Evolutionary conservation across 176 grass and related monocot genomes (phyloP), one percentile per base, ranked within the genome.

Genomic region (Cymbopogon citratus): DNA sequence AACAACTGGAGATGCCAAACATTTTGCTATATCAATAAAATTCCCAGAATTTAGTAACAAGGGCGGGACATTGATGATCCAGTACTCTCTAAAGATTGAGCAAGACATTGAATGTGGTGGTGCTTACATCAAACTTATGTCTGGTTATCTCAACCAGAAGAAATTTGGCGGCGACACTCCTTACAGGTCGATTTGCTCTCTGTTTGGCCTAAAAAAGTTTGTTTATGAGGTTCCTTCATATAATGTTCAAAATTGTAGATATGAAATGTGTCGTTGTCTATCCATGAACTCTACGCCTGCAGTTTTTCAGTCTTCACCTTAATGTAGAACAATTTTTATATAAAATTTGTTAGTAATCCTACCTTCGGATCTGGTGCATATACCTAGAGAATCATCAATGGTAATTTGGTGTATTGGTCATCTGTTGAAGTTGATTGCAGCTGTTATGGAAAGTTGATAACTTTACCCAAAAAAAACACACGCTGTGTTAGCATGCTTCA

Each of bases 81-180:
- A 97, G 69, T 97, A 93, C 74, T 97, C 94, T 7, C 78, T 97
- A 67, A 97, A 92, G 70, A 81, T 93, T 81, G 91, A 97, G 57
- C 94, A 97, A 85, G 89, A 97, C 15, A 91, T 97, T 56, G 94
- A 97, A 82, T 97, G 94, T 72, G 94, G 94, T 8, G 94, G 91
- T 54, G 94, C 86, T 76, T 97, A 97, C 62, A 93, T 97, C 74
- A 97, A 97, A 80, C 94, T 97, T 71, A 85, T 91, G 83, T 93
- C 91, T 84, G 94, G 91, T 63, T 93, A 93, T 87, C 87, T 97
- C 33, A 93, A 97, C 78, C 94, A 97, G 84, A 97, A 97, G 81
- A 97, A 97, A 89, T 93, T 93, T 81, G 87, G 91, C 4, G 94
- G 91, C 27, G 91, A 97, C 43, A 91, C 94, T 71, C 94, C 94